Evolutionary conservation across 495 filamentous ascomycete species (phyloP).

Genomic region (Lophium mytilinum): DNA sequence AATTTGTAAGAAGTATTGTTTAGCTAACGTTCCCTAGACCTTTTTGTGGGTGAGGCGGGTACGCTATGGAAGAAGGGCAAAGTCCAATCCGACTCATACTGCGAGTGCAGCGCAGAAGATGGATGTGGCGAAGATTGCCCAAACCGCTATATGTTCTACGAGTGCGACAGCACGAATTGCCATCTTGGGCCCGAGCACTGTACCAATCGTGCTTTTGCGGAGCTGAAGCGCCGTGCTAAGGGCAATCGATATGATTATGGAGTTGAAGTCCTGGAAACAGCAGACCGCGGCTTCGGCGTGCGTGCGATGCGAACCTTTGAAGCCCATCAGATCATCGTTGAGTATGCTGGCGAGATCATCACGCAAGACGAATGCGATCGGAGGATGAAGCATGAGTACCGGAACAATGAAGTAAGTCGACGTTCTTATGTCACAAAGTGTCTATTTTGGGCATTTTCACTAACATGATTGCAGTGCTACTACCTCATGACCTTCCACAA

Average conservation of each 20-base stretch:
- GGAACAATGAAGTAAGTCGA: constrained; percentile 70
- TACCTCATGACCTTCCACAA: constrained; percentile 98
- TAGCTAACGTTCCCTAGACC: constrained; percentile 46
- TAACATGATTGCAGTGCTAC: constrained; percentile 52
- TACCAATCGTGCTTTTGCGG: constrained; percentile 78
- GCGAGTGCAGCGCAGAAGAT: constrained; percentile 66
- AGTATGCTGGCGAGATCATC: constrained; percentile 96
- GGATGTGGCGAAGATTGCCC: constrained; percentile 86
- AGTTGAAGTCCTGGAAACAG: constrained; percentile 88
- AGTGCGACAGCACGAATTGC: constrained; percentile 89
- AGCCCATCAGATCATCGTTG: constrained; percentile 90
- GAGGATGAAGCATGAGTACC: constrained; percentile 86
- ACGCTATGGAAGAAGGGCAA: constrained; percentile 75
- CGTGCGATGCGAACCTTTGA: constrained; percentile 81
- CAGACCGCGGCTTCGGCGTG: constrained; percentile 82
- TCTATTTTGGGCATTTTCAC: not conserved
- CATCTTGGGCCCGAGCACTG: constrained; percentile 60
- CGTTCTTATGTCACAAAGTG: not conserved
- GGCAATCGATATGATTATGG: constrained; percentile 67
- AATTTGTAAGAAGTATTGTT: not conserved
- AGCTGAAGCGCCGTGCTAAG: constrained; percentile 66
- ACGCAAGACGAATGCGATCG: constrained; percentile 86
- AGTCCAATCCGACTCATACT: constrained; percentile 64
- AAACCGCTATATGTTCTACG: constrained; percentile 93
- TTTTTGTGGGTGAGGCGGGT: constrained; percentile 85